These are phyloP conservation scores for Fusarium miscanthi DNA, from an alignment of 2,329 filamentous ascomycete genomes.

Conservation along the genomic window DNA sequence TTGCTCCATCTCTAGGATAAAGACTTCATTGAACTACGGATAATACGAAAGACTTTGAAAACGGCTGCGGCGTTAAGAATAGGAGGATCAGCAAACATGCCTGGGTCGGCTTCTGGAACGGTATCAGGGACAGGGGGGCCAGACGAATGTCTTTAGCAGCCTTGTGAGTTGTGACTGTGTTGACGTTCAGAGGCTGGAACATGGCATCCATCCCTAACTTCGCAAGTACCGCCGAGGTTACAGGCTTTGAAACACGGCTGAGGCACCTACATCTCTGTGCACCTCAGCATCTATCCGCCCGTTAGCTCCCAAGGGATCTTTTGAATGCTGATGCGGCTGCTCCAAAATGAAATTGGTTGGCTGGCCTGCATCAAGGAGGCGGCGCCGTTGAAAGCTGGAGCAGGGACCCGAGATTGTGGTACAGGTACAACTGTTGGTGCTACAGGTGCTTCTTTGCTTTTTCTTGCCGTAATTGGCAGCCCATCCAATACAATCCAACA, in stretches of 20 bases:
- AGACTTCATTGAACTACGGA: neutral
- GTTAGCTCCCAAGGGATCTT: neutral
- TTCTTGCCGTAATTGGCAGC: constrained; percentile 23
- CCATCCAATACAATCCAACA: neutral
- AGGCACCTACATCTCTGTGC: constrained; percentile 10
- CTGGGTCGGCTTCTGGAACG: constrained; percentile 15
- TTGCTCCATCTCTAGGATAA: neutral
- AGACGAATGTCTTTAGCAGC: constrained; percentile 16
- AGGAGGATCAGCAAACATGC: constrained; percentile 37
- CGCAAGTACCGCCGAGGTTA: constrained; percentile 3
- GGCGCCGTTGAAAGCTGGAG: constrained; percentile 26
- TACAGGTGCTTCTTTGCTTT: constrained; percentile 28
- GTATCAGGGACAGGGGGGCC: constrained; percentile 11
- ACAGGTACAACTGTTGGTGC: constrained; percentile 7
- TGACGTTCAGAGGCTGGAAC: constrained; percentile 32
- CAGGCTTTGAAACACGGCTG: constrained; percentile 36
- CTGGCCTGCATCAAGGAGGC: constrained; percentile 35
- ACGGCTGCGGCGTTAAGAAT: constrained; percentile 36
- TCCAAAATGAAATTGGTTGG: constrained; percentile 36
- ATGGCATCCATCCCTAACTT: neutral
- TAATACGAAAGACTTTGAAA: constrained; percentile 3
- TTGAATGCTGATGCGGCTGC: constrained; percentile 18
- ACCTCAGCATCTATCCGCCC: neutral
- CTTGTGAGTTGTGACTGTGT: constrained; percentile 28
- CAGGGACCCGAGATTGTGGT: constrained; percentile 10